Evolutionary conservation across 2,329 filamentous ascomycete species (phyloP).

Genomic region (Aspergillus vadensis): DNA sequence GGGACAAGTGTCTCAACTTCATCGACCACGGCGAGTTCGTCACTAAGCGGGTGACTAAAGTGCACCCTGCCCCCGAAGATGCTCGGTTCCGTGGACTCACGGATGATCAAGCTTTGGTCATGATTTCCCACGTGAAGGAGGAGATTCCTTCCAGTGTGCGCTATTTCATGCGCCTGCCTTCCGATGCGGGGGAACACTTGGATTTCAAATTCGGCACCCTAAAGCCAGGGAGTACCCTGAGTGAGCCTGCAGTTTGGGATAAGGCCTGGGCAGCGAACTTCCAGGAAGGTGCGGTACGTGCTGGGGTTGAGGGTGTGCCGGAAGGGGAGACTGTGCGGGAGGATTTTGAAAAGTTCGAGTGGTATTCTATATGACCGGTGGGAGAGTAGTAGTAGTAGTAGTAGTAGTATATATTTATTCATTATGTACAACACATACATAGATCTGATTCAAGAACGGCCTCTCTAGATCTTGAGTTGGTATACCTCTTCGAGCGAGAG

Average conservation of each 20-base stretch:
- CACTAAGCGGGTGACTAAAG: not conserved
- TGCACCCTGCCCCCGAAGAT: not conserved
- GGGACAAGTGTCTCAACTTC: constrained; percentile 86
- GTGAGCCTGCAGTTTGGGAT: constrained; percentile 31
- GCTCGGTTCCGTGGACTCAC: constrained; percentile 58
- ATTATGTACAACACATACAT: not conserved
- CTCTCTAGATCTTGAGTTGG: too few relatives aligned
- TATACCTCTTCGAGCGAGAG: too few relatives aligned
- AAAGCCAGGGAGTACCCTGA: constrained; percentile 22
- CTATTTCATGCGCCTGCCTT: constrained; percentile 81
- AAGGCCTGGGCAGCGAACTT: constrained; percentile 30
- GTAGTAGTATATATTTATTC: not conserved
- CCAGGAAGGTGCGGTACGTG: not conserved
- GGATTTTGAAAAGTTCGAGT: constrained; percentile 22
- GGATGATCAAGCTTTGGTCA: constrained; percentile 77
- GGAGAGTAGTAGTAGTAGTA: not conserved
- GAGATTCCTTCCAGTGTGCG: constrained; percentile 83
- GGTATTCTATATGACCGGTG: constrained; percentile 18
- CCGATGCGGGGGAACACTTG: constrained; percentile 26
- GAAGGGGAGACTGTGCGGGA: not conserved
- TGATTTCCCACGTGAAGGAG: constrained; percentile 86
- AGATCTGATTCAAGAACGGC: not conserved
- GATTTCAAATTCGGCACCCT: constrained; percentile 38
- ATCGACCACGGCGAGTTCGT: constrained; percentile 63
- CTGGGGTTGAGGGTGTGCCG: constrained; percentile 3